Evolutionary conservation across 441 rosid genomes (phyloP), one percentile per base, ranked within the genome.

Genomic region (Adansonia gregorii): DNA sequence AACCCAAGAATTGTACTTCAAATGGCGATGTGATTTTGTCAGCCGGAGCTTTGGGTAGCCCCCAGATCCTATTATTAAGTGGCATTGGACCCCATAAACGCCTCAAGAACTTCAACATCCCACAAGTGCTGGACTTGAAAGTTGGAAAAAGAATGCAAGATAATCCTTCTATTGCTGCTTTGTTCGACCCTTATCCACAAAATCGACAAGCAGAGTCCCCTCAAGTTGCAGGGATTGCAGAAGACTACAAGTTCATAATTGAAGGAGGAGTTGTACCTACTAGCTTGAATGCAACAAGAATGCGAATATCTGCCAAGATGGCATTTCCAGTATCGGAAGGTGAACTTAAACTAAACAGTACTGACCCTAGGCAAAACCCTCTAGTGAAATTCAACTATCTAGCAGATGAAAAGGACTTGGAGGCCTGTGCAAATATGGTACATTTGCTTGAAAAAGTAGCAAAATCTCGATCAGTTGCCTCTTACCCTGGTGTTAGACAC

Each of bases 21-120:
- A 22, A 45, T 35, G 93, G 95, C 0, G 93, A 93, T 48, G 87
- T 91, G 41, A 89, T 93, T 61, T 82, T 93, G 73, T 82, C 95
- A 7, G 92, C 95, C 71, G 95, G 97, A 20, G 88, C 97, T 78
- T 58, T 90, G 74, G 95, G 95, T 49, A 93, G 97, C 77, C 97
- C 98, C 0, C 92, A 91, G 55, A 82, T 92, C 76, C 88, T 93
- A 1, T 66, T 90, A 82, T 79, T 91, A 54, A 92, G 95, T 31
- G 97, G 97, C 46, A 85, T 91, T 15, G 94, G 97, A 73, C 93
- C 94, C 0, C 79, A 73, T 6, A 78, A 86, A 20, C 91, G 88
- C 80, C 87, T 91, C 0, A 72, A 79, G 8, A 81, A 83, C 71
- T 80, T 88, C 56, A 69, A 84, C 39, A 92, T 93, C 80, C 85